A percentile compares a stretch with the other conserved stretches of the same genome.
Conservation (phyloP, 176 grass and related monocot species). For the Saccharum spontaneum region DNA sequence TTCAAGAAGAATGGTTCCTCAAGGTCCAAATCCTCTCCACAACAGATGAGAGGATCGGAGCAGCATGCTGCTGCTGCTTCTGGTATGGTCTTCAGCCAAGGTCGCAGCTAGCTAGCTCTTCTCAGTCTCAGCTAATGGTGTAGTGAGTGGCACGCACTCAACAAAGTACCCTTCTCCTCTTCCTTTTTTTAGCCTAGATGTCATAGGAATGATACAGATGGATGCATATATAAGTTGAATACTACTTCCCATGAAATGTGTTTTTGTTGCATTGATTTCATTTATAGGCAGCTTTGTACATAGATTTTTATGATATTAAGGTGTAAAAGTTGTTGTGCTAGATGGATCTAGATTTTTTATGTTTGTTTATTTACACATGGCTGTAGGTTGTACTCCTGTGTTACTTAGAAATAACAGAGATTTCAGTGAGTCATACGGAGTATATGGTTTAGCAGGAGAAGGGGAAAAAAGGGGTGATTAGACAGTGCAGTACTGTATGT, state of each 20-base stretch:
- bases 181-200: background rate
- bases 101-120: background rate
- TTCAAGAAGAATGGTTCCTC: slow-evolving; percentile 62
- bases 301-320: background rate
- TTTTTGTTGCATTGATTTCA: background rate
- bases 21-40: slow-evolving; percentile 82
- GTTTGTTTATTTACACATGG: background rate
- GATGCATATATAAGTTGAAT: slow-evolving; percentile 14
- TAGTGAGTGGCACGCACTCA: background rate
- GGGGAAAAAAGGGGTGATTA: background rate
- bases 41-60: slow-evolving; percentile 39
- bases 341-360: background rate
- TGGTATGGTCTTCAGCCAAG: background rate
- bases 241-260: background rate
- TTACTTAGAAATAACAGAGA: background rate
- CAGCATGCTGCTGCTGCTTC: background rate
- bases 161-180: background rate
- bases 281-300: background rate
- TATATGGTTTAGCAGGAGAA: background rate
- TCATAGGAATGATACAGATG: background rate
- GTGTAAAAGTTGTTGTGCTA: background rate
- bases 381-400: background rate
- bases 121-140: background rate
- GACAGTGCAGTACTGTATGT: background rate
- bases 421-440: background rate